Percentiles rank a stretch among this genome's conserved stretches.
These are phyloP conservation scores for Saccharomycodes ludwigii DNA, from an alignment of 805 yeast species.

Conservation along the genomic window DNA sequence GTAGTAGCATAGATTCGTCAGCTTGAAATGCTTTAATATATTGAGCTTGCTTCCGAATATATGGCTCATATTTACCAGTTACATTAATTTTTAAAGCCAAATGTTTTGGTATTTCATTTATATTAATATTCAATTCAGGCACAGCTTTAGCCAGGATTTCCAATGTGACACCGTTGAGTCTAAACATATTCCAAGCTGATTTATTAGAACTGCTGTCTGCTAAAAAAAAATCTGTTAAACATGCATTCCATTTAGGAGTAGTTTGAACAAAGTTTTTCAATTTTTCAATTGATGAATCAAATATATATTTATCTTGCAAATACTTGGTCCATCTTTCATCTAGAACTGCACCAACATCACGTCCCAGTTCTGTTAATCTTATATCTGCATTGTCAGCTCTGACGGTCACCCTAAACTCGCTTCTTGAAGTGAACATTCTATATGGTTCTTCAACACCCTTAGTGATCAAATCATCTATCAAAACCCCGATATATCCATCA, in stretches of 20 bases:
- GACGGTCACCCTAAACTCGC: conserved; percentile 83
- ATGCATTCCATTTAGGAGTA: conserved; percentile 51
- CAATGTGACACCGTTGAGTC: conserved; percentile 34
- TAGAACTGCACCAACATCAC: conserved; percentile 51
- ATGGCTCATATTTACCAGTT: conserved; percentile 76
- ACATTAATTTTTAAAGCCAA: conserved; percentile 52
- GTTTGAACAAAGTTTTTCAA: conserved; percentile 36
- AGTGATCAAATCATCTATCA: conserved; percentile 86
- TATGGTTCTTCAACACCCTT: conserved; percentile 97
- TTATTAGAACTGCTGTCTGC: conserved; percentile 42
- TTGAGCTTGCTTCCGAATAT: conserved; percentile 57
- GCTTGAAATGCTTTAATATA: conserved; percentile 68
- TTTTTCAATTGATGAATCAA: conserved; percentile 31
- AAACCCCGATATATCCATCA: conserved; percentile 85
- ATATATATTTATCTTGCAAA: conserved; percentile 29
- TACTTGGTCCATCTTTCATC: conserved; percentile 43
- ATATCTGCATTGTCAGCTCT: conserved; percentile 91
- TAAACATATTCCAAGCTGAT: conserved; percentile 61
- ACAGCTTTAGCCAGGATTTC: conserved; percentile 19
- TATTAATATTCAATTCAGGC: conserved; percentile 24
- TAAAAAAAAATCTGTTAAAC: conserved; percentile 30
- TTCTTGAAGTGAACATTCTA: conserved; percentile 93
- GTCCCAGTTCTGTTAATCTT: conserved; percentile 64
- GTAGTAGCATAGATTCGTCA: conserved; percentile 70
- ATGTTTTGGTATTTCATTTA: conserved; percentile 28